Conservation (phyloP, 2,329 filamentous ascomycete genomes). For the Aureobasidium subglaciale region DNA sequence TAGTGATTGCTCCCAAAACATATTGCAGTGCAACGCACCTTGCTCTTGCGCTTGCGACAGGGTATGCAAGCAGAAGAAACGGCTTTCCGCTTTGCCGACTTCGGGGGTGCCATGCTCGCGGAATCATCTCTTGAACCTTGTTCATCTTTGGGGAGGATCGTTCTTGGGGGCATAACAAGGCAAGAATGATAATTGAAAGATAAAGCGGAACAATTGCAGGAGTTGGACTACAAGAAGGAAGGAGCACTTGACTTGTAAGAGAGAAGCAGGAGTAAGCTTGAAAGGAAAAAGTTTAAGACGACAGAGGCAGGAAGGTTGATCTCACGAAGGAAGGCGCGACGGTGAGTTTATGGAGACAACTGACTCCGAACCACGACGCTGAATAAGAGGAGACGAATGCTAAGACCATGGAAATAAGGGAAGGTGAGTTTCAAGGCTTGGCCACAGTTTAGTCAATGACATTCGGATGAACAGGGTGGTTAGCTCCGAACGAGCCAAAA, state of each 20-base stretch:
- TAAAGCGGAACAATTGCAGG: neutral
- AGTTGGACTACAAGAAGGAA: neutral
- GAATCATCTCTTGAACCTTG: conserved; percentile 12
- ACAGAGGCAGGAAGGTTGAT: neutral
- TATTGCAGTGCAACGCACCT: conserved; percentile 28
- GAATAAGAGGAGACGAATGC: conserved; percentile 9
- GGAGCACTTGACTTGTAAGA: neutral
- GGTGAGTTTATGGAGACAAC: conserved; percentile 9
- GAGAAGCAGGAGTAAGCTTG: neutral
- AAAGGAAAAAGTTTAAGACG: neutral
- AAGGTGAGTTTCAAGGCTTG: neutral
- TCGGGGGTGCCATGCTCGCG: conserved; percentile 16
- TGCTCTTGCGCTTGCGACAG: conserved; percentile 46
- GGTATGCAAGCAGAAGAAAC: conserved; percentile 41
- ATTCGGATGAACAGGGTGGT: neutral
- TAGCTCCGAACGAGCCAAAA: neutral
- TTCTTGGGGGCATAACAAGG: conserved; percentile 13
- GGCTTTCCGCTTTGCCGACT: conserved; percentile 29
- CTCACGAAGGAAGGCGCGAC: neutral
- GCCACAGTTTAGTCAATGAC: conserved; percentile 1
- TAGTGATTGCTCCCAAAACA: neutral
- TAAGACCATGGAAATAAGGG: conserved; percentile 11
- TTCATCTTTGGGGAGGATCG: conserved; percentile 17
- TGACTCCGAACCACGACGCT: conserved; percentile 6
- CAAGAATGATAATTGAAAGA: neutral